Percentiles rank a stretch among this genome's conserved stretches.
Evolutionary conservation across 345 rosid species (phyloP).

Genomic region (Eucalyptus shirleyi): DNA sequence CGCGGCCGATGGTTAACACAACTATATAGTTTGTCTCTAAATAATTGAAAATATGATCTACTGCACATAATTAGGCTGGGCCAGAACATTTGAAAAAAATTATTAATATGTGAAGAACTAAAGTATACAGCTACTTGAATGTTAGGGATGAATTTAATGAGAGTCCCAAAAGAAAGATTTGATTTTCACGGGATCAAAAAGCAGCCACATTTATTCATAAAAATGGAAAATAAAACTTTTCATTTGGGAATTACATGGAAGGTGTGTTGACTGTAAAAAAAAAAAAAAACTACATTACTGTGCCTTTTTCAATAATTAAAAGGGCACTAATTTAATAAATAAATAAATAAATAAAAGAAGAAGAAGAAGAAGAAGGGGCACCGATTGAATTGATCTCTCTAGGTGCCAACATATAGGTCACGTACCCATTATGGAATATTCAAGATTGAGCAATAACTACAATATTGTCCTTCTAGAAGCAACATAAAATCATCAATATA

Average conservation of each 20-base stretch:
- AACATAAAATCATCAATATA: not conserved
- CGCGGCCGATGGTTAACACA: not conserved
- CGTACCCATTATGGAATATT: not conserved
- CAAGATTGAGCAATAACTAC: not conserved
- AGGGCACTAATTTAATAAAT: not conserved
- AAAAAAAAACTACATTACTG: not conserved
- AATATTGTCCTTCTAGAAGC: not conserved
- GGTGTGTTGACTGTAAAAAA: not conserved
- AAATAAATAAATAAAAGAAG: no score
- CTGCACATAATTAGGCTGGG: fast-evolving
- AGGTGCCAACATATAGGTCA: not conserved
- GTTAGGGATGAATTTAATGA: not conserved
- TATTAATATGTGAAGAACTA: not conserved
- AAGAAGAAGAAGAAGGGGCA: not conserved
- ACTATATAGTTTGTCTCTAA: not conserved
- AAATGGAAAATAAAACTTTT: not conserved
- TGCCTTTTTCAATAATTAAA: not conserved
- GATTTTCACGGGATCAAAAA: not conserved
- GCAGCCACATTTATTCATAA: not conserved
- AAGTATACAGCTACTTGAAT: not conserved
- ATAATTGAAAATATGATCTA: not conserved
- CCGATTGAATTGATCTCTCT: not conserved
- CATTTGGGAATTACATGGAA: not conserved
- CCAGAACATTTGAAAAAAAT: not conserved
- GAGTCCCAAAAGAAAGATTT: not conserved